phyloP scores from a whole-genome alignment of 176 grass and related monocot species.

The Melocanna baccifera region DNA sequence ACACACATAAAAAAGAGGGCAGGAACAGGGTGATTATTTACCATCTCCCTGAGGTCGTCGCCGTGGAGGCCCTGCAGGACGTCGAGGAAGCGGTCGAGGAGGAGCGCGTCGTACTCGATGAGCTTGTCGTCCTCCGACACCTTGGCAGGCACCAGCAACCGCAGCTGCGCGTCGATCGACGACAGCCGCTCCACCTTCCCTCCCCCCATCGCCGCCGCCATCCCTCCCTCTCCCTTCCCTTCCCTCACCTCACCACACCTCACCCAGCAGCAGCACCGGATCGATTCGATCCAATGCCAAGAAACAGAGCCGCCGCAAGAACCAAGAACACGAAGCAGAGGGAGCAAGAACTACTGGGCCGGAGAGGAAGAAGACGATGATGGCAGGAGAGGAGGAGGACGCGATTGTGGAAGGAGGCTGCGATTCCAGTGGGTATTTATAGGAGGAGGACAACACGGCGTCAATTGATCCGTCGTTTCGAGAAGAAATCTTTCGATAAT shows the following conservation, averaged over 20 bases:
- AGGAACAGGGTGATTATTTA: not conserved
- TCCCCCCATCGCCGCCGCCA: conserved; percentile 19
- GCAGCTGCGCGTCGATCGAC: conserved; percentile 70
- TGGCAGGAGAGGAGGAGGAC: not conserved
- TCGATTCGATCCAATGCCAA: not conserved
- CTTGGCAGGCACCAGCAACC: conserved; percentile 53
- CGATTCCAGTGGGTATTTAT: not conserved
- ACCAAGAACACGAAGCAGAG: not conserved
- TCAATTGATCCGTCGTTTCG: not conserved
- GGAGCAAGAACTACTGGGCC: not conserved
- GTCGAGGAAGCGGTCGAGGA: conserved; percentile 74
- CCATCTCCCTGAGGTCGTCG: conserved; percentile 59
- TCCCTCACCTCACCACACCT: not conserved
- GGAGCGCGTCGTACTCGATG: conserved; percentile 68
- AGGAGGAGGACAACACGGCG: not conserved
- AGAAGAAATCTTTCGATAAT: not conserved
- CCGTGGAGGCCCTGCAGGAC: conserved; percentile 63
- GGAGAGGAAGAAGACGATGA: not conserved
- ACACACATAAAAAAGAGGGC: not conserved
- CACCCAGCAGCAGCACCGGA: not conserved
- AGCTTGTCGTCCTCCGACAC: conserved; percentile 69
- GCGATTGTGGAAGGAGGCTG: not conserved
- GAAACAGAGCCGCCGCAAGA: not conserved
- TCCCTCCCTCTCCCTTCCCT: not conserved
- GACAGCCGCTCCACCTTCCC: conserved; percentile 54